Conservation (phyloP, 208 protist genomes). For the Zelonia costaricensis region DNA sequence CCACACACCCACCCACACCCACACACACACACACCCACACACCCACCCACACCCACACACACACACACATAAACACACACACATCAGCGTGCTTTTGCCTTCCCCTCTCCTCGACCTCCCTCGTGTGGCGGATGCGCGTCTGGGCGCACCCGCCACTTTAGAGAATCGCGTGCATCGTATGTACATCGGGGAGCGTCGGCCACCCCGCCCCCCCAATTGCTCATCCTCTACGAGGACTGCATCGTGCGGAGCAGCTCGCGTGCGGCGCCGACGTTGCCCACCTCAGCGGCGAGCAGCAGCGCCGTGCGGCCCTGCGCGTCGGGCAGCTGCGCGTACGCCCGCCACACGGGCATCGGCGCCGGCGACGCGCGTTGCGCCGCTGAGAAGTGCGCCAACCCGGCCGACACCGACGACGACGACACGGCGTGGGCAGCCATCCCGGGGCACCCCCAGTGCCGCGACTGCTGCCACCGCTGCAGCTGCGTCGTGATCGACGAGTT, state of each 20-base stretch:
- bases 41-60: neutral
- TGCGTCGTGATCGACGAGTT: slow-evolving; percentile 26
- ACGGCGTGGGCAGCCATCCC: slow-evolving; percentile 1
- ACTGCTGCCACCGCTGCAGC: slow-evolving; percentile 32
- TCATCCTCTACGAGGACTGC: neutral
- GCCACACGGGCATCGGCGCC: slow-evolving; percentile 10
- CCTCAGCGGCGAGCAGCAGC: slow-evolving; percentile 36
- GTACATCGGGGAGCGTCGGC: neutral
- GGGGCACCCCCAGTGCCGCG: slow-evolving; percentile 28
- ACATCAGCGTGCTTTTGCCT: neutral
- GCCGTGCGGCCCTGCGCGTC: slow-evolving; percentile 42
- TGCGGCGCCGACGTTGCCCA: slow-evolving; percentile 29
- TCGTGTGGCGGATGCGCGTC: no score
- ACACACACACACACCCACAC: neutral
- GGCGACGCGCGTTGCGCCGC: no score
- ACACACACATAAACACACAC: neutral
- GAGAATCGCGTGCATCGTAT: no score
- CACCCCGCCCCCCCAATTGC: neutral
- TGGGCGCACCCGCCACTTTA: no score
- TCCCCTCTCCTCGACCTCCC: neutral
- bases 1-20: neutral
- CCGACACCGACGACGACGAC: neutral
- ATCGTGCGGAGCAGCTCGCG: slow-evolving; percentile 27
- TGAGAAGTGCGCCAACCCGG: no score
- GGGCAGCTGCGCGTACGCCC: slow-evolving; percentile 19